Conservation (phyloP, 768 basidiomycete genomes). For the Sporobolomyces phaffii region DNA sequence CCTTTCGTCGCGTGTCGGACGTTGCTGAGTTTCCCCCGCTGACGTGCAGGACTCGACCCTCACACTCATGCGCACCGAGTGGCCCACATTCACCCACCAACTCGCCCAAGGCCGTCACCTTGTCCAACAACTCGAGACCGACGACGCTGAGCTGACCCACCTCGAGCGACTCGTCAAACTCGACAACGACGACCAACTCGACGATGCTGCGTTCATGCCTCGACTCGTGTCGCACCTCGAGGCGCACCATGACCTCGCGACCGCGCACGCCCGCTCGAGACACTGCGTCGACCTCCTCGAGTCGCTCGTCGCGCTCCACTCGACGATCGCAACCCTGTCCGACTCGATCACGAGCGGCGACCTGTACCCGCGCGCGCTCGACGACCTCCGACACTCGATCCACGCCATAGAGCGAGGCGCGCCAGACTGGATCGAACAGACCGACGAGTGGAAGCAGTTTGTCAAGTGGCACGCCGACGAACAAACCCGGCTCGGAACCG, state of each 20-base stretch:
- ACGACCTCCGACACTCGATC: background rate
- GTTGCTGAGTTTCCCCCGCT: no score
- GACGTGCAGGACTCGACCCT: slow-evolving; percentile 31
- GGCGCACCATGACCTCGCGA: slow-evolving; percentile 12
- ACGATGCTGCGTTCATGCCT: slow-evolving; percentile 24
- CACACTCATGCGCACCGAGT: slow-evolving; percentile 3
- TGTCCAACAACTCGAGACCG: background rate
- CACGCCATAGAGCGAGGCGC: slow-evolving; percentile 18
- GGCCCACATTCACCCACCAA: slow-evolving; percentile 13
- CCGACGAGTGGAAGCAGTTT: slow-evolving; percentile 17
- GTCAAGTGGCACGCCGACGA: slow-evolving; percentile 28
- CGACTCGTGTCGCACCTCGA: slow-evolving; percentile 13
- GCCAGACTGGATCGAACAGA: slow-evolving; percentile 29
- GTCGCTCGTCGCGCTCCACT: slow-evolving; percentile 22
- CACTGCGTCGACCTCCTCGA: slow-evolving; percentile 13
- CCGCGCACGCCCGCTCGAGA: slow-evolving; percentile 9
- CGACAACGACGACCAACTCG: background rate
- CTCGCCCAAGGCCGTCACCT: slow-evolving; percentile 1
- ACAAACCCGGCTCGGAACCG: slow-evolving; percentile 18
- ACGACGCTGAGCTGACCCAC: slow-evolving; percentile 8
- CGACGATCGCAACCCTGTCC: slow-evolving; percentile 10
- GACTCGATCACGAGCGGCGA: slow-evolving; percentile 15
- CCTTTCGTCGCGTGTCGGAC: background rate
- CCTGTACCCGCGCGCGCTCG: slow-evolving; percentile 16
- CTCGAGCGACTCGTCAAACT: slow-evolving; percentile 15